These are phyloP conservation scores for Neurospora sp. DNA, from an alignment of 495 filamentous ascomycete species.

Conservation along the genomic window DNA sequence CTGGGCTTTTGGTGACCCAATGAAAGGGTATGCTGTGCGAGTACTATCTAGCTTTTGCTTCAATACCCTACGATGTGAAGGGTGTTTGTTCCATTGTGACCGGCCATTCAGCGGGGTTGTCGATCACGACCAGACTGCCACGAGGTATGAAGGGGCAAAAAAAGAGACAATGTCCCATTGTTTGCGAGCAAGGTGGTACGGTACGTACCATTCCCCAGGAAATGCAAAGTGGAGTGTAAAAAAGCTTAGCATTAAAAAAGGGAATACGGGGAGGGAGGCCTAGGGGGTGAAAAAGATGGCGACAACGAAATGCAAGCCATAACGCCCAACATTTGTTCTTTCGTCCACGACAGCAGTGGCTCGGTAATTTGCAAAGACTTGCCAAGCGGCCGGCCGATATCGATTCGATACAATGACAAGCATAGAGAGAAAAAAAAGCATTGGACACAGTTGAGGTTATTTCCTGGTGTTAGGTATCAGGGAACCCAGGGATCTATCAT, in stretches of 20 bases:
- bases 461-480: not conserved
- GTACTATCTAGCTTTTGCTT: not conserved
- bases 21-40: not conserved
- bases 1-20: not conserved
- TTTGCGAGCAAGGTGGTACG: not conserved
- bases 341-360: not conserved
- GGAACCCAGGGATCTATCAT: not conserved
- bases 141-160: not conserved
- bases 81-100: not conserved
- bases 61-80: not conserved
- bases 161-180: not conserved
- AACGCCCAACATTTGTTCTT: not conserved
- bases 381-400: slow-evolving; percentile 20
- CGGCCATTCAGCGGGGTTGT: not conserved
- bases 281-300: not conserved
- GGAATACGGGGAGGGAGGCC: not conserved
- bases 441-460: not conserved
- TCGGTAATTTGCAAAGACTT: slow-evolving; percentile 20
- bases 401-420: slow-evolving; percentile 1
- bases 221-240: not conserved
- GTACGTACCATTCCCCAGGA: not conserved
- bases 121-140: not conserved
- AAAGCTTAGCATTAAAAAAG: not conserved
- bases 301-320: not conserved
- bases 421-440: not conserved